Evolutionary conservation across 2,329 filamentous ascomycete species (phyloP), one percentile per base, ranked within the genome.

Genomic region (Hypoxylon sp.): DNA sequence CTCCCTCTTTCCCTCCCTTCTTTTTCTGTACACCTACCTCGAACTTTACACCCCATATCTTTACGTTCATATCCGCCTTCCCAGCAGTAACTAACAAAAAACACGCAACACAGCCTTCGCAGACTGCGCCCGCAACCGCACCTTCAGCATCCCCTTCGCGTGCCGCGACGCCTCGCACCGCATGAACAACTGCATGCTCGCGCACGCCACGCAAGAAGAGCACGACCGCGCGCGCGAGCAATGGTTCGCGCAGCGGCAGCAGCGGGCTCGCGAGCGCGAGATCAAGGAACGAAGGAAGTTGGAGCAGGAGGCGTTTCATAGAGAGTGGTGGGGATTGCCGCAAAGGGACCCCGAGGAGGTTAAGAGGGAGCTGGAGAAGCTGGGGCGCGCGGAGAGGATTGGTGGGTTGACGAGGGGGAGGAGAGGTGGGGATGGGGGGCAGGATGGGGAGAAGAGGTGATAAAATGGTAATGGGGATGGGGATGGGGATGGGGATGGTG

Each of bases 101-200:
- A 25, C 2, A 21, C 43, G 14, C 53, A 19, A 19, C 48, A 57
- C 73, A 98, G 95, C 92, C 68, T 99, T 99, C 79, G 96, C 96
- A 63, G 90, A 91, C 72, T 99, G 96, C 85, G 94, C 94, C 58
- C 86, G 91, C 53, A 90, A 91, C 77, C 92, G 93, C 71, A 98
- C 94, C 5, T 88, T 98, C 74, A 94, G 91, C 62, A 92, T 96
- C 64, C 91, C 94, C 11, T 98, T 96, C 84, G 87, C 90, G 58
- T 99, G 96, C 83, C 91, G 93, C 59, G 82, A 86, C 52, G 87
- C 94, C 76, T 91, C 94, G 75, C 89, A 91, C 69, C 85, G 86
- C 36, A 99, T 99, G 96, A 99, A 99, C 82, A 86, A 84, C 68
- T 99, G 96, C 83, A 98, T 99, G 94, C 86, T 94, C 73, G 81